Percentiles rank a stretch among this genome's conserved stretches.
phyloP scores from a whole-genome alignment of 495 filamentous ascomycete species.

The Pseudevernia furfuracea region DNA sequence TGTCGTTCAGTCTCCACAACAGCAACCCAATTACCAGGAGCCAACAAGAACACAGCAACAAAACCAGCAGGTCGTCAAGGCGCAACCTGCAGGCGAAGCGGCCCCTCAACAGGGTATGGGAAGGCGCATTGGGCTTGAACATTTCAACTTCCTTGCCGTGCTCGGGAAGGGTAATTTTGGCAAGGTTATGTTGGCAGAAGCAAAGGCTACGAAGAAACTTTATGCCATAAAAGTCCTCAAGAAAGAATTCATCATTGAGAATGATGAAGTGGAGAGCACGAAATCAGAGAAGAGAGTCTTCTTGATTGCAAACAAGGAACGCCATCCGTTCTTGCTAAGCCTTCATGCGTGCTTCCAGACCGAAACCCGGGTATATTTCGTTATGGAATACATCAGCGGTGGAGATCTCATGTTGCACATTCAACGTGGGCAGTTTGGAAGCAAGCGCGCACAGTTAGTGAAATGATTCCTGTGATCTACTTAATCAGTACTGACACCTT shows the following conservation, averaged over 20 bases:
- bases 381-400: slow-evolving; percentile 99
- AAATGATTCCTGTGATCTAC: slow-evolving; percentile 7
- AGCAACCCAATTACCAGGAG: slow-evolving; percentile 35
- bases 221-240: slow-evolving; percentile 99
- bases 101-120: slow-evolving; percentile 59
- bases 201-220: slow-evolving; percentile 80
- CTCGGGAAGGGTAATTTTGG: slow-evolving; percentile 99
- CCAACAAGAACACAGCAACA: slow-evolving; percentile 29
- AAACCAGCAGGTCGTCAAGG: slow-evolving; percentile 25
- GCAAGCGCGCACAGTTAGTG: slow-evolving; percentile 89
- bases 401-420: slow-evolving; percentile 99
- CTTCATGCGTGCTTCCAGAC: slow-evolving; percentile 99
- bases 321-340: slow-evolving; percentile 91
- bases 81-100: slow-evolving; percentile 39
- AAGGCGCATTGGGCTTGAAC: slow-evolving; percentile 82
- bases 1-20: slow-evolving; percentile 25
- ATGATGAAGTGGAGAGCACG: slow-evolving; percentile 99
- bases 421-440: slow-evolving; percentile 90
- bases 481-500: slow-evolving; percentile 5
- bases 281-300: slow-evolving; percentile 97
- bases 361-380: slow-evolving; percentile 96
- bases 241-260: slow-evolving; percentile 99
- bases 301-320: slow-evolving; percentile 93
- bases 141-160: slow-evolving; percentile 99
- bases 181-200: slow-evolving; percentile 99